Conservation (phyloP, 2,329 filamentous ascomycete species). For the Curvularia verruculosa region DNA sequence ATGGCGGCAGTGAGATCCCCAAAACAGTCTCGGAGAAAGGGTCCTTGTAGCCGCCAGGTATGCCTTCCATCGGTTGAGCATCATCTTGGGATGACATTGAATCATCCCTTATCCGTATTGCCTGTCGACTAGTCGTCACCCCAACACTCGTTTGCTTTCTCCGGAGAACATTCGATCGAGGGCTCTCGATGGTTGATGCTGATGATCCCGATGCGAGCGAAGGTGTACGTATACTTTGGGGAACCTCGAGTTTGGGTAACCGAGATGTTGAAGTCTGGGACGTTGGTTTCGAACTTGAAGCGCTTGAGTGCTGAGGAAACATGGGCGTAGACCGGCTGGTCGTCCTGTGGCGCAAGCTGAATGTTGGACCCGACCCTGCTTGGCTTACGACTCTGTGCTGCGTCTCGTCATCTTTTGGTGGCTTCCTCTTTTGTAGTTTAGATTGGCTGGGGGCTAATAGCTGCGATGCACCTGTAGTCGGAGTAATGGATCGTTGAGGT, state of each 20-base stretch:
- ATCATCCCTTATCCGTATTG: constrained; percentile 36
- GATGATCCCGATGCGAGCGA: constrained; percentile 58
- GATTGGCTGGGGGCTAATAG: constrained; percentile 35
- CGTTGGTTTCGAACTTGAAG: constrained; percentile 29
- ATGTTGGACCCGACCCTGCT: constrained; percentile 25
- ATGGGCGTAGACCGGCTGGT: constrained; percentile 31
- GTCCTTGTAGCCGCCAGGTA: constrained; percentile 46
- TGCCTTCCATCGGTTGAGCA: constrained; percentile 28
- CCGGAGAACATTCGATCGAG: constrained; percentile 52
- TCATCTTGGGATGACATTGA: constrained; percentile 47
- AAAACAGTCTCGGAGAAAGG: constrained; percentile 52
- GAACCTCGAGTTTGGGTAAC: constrained; percentile 46
- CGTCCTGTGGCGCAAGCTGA: constrained; percentile 32
- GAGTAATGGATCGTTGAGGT: constrained; percentile 46
- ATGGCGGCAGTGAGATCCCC: constrained; percentile 51
- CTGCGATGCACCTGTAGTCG: constrained; percentile 38
- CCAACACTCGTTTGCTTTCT: constrained; percentile 55
- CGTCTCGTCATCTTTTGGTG: constrained; percentile 41
- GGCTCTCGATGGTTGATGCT: constrained; percentile 54
- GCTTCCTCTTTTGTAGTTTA: constrained; percentile 47
- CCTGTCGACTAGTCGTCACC: constrained; percentile 35
- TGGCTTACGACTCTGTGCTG: constrained; percentile 28
- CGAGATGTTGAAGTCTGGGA: constrained; percentile 39
- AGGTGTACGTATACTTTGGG: constrained; percentile 49
- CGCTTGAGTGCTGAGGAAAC: constrained; percentile 24